A percentile compares a stretch with the other conserved stretches of the same genome.
These are phyloP conservation scores for Naganishia friedmannii DNA, from an alignment of 768 basidiomycete genomes.

Conservation along the genomic window DNA sequence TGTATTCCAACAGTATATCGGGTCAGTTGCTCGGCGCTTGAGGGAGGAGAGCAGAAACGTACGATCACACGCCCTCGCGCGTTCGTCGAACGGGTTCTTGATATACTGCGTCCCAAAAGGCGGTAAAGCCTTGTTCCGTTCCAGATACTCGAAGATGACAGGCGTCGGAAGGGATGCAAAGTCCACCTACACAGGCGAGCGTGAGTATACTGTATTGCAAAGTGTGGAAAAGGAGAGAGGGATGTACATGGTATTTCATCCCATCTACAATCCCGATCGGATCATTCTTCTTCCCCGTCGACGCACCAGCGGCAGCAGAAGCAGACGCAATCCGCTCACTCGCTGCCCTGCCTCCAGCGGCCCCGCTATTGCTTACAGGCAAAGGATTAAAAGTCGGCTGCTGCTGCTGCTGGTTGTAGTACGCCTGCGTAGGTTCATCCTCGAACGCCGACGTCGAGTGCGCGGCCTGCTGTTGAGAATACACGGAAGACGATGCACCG, in stretches of 20 bases:
- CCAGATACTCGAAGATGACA: constrained; percentile 22
- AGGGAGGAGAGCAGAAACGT: background rate
- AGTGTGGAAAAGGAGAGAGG: too few species aligned
- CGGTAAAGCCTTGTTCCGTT: constrained; percentile 30
- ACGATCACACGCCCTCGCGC: constrained; percentile 21
- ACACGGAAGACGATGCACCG: background rate
- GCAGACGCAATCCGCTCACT: background rate
- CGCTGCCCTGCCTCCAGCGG: background rate
- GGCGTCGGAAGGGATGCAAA: constrained; percentile 17
- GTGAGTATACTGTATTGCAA: too few species aligned
- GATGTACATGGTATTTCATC: constrained; percentile 11
- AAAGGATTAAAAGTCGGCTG: background rate
- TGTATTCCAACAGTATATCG: background rate
- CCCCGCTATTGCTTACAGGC: background rate
- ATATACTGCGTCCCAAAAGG: constrained; percentile 25
- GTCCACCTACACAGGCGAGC: too few species aligned
- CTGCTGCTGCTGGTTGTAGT: background rate
- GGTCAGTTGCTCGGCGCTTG: background rate
- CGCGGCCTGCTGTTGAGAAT: too few species aligned
- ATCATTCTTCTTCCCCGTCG: background rate
- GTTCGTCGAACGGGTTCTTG: constrained; percentile 14
- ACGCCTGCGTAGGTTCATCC: background rate
- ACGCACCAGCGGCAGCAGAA: background rate
- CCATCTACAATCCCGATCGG: constrained; percentile 7
- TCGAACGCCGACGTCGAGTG: too few species aligned